These are phyloP conservation scores for Hymenoscyphus fraxineus DNA, from an alignment of 2,329 filamentous ascomycete species.

Conservation along the genomic window DNA sequence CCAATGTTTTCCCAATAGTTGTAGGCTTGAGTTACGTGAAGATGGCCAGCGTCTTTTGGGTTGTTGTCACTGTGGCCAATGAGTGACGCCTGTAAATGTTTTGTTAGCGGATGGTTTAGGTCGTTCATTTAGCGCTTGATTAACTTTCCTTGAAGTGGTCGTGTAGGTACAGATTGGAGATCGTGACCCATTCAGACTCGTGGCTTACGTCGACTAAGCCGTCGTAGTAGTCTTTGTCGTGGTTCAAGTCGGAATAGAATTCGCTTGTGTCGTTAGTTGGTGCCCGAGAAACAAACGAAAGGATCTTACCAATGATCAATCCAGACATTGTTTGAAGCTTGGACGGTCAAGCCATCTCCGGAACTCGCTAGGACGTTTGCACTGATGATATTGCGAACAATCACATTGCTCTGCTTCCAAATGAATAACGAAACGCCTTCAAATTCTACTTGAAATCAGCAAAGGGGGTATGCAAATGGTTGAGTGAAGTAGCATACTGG, in stretches of 20 bases:
- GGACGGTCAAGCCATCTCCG: conserved; percentile 50
- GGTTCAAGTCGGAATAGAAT: conserved; percentile 36
- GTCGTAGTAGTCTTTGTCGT: conserved; percentile 42
- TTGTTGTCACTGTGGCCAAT: conserved; percentile 32
- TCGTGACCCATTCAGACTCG: conserved; percentile 42
- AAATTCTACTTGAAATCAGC: conserved; percentile 33
- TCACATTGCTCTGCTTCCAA: conserved; percentile 49
- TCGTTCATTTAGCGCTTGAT: no score
- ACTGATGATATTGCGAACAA: conserved; percentile 54
- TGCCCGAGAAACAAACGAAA: neutral
- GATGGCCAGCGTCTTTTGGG: conserved; percentile 27
- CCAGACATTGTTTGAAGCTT: conserved; percentile 47
- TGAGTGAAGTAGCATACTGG: conserved; percentile 20
- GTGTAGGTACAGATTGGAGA: conserved; percentile 42
- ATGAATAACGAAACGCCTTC: conserved; percentile 46
- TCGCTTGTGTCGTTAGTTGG: conserved; percentile 27
- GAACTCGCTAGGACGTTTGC: conserved; percentile 43
- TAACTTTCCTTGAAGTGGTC: conserved; percentile 36
- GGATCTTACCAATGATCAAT: conserved; percentile 40
- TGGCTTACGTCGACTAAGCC: conserved; percentile 44
- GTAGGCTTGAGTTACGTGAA: conserved; percentile 29
- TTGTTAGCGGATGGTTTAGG: no score
- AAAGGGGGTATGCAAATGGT: neutral
- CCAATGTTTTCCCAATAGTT: conserved; percentile 27
- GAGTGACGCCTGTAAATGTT: conserved; percentile 19